phyloP scores from a whole-genome alignment of 768 basidiomycete species.

The Lactarius indigo region DNA sequence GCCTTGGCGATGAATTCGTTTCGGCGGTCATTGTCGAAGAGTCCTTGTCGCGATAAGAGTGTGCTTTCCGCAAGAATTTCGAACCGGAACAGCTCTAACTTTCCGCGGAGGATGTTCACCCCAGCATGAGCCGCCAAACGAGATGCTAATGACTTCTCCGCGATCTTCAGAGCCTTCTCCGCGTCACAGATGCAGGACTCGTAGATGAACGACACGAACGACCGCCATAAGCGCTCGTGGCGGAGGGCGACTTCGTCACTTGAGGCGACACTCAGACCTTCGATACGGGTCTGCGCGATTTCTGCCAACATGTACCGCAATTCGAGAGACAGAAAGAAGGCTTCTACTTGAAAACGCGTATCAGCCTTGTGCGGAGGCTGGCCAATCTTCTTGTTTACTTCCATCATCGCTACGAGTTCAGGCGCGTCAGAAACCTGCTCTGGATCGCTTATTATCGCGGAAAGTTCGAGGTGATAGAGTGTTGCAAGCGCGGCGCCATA shows the following conservation, averaged over 20 bases:
- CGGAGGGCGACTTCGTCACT: conserved; percentile 3
- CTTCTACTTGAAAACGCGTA: conserved; percentile 35
- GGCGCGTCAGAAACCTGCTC: conserved; percentile 26
- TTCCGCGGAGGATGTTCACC: conserved; percentile 27
- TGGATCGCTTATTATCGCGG: conserved; percentile 25
- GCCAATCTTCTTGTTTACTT: conserved; percentile 33
- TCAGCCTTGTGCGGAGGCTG: conserved; percentile 37
- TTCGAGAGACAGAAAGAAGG: conserved; percentile 35
- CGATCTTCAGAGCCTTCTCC: conserved; percentile 28
- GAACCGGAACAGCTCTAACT: conserved; percentile 32
- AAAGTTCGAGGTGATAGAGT: conserved; percentile 33
- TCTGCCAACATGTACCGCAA: conserved; percentile 34
- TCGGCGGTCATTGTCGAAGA: background rate
- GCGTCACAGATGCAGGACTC: conserved; percentile 31
- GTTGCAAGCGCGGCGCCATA: conserved; percentile 35
- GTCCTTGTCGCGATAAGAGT: conserved; percentile 7
- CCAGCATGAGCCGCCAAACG: conserved; percentile 30
- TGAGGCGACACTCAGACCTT: conserved; percentile 11
- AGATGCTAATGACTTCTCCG: conserved; percentile 30
- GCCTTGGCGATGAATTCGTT: background rate
- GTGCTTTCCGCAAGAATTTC: conserved; percentile 19
- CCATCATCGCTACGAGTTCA: conserved; percentile 30
- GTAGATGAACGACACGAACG: conserved; percentile 29
- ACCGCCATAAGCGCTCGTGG: conserved; percentile 26
- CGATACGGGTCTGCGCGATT: conserved; percentile 31